Base-by-base conservation (phyloP, 495 filamentous ascomycete genomes). In the Penicillium egyptiacum region DNA sequence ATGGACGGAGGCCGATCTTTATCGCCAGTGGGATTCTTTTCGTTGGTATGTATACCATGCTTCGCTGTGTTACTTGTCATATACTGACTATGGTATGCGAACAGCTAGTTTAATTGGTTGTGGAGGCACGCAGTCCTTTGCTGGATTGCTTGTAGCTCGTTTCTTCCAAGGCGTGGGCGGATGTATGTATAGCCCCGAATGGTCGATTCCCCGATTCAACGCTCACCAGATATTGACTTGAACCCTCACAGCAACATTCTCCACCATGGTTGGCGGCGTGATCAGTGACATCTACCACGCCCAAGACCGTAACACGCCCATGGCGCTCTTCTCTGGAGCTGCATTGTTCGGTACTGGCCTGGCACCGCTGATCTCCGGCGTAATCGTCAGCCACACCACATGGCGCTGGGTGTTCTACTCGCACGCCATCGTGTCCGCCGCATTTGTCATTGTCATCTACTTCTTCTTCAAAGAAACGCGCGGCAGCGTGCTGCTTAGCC, bases 371-470 rank as follows among this genome's bases (percentile, higher is more conserved):
- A 71, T 89, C 5, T 81, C 80, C 16, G 87, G 89, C 2, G 83
- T 86, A 17, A 87, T 98, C 60, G 85, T 86, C 0, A 70, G 87
- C 46, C 76, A 83, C 46, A 73, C 79, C 8, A 79, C 71, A 23
- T 96, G 92, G 93, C 82, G 90, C 57, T 96, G 92, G 92, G 81
- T 95, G 6, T 96, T 96, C 74, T 95, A 88, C 77, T 79, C 92
- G 17, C 91, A 96, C 61, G 85, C 87, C 5, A 90, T 96, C 23
- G 74, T 81, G 22, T 80, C 82, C 53, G 87, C 79, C 1, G 64
- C 86, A 39, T 69, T 90, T 45, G 85, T 95, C 59, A 54, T 85
- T 3, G 66, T 77, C 31, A 76, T 91, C 14, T 82, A 83, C 30
- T 57, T 88, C 9, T 82, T 87, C 49, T 90, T 96, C 67, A 85